Percentiles rank a stretch among this genome's conserved stretches.
Conservation (phyloP, 2,329 filamentous ascomycete species). For the Colletotrichum tamarilloi region DNA sequence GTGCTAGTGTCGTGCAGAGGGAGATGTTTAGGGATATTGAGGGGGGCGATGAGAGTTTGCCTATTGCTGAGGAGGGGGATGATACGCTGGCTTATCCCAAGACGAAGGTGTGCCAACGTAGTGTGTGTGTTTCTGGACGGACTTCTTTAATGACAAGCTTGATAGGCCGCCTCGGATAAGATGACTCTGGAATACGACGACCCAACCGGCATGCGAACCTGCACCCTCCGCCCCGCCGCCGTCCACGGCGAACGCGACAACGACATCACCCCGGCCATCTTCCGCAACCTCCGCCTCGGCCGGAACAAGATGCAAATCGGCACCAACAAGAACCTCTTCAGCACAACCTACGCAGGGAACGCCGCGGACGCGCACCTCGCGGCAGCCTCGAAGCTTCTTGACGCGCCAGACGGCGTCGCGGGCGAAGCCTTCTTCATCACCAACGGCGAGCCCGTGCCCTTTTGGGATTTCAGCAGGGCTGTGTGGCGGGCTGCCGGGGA, state of each 20-base stretch:
- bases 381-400: slow-evolving; percentile 66
- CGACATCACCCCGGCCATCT: slow-evolving; percentile 65
- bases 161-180: slow-evolving; percentile 29
- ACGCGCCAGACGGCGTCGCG: slow-evolving; percentile 56
- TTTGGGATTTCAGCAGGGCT: slow-evolving; percentile 70
- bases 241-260: slow-evolving; percentile 54
- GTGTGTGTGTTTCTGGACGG: slow-evolving; percentile 38
- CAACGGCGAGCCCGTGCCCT: slow-evolving; percentile 70
- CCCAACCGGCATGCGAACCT: slow-evolving; percentile 31
- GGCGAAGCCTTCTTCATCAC: slow-evolving; percentile 75
- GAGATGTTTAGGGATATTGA: slow-evolving; percentile 69
- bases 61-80: slow-evolving; percentile 44
- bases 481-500: slow-evolving; percentile 56
- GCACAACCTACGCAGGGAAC: slow-evolving; percentile 75
- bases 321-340: slow-evolving; percentile 70
- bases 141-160: background rate
- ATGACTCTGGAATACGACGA: slow-evolving; percentile 32
- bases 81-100: slow-evolving; percentile 59
- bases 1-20: slow-evolving; percentile 66
- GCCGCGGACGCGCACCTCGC: slow-evolving; percentile 72
- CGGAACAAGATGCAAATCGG: slow-evolving; percentile 71
- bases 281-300: slow-evolving; percentile 63
- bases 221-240: slow-evolving; percentile 30
- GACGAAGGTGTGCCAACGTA: slow-evolving; percentile 59
- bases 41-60: slow-evolving; percentile 70